Evolutionary conservation across 1,284 basidiomycete species (phyloP).

Genomic region (Ceratobasidium sp.): DNA sequence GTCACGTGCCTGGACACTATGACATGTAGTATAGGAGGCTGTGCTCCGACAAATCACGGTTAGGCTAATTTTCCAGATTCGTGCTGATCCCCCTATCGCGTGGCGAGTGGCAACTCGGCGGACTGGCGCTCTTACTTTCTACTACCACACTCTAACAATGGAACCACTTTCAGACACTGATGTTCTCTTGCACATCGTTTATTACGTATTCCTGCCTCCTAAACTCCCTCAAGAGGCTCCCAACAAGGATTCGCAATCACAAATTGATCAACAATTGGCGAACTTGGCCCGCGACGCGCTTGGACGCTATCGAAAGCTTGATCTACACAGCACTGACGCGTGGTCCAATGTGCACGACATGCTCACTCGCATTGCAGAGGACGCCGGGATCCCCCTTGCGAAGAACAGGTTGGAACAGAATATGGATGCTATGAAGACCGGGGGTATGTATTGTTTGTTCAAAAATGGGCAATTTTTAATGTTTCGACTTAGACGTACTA

Average conservation of each 20-base stretch:
- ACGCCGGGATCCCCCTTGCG: no score
- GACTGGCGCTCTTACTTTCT: background rate
- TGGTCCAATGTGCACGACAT: no score
- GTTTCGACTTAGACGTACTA: conserved; percentile 50
- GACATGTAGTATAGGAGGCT: no score
- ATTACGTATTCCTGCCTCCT: conserved; percentile 58
- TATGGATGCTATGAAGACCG: no score
- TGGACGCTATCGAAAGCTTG: background rate
- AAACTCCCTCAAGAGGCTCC: conserved; percentile 55
- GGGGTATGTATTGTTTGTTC: no score
- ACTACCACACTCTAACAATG: background rate
- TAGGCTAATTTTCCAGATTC: no score
- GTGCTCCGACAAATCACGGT: no score
- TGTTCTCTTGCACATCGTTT: conserved; percentile 47
- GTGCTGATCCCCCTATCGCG: background rate
- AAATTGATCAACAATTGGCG: background rate
- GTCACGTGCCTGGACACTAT: no score
- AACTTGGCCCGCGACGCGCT: background rate
- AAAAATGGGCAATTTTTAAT: no score
- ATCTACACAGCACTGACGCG: no score
- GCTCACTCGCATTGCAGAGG: no score
- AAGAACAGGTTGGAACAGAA: no score
- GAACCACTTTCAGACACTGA: background rate
- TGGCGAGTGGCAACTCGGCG: background rate
- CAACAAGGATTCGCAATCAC: background rate